Base-by-base conservation (phyloP, 495 filamentous ascomycete species). In the Letharia lupina region DNA sequence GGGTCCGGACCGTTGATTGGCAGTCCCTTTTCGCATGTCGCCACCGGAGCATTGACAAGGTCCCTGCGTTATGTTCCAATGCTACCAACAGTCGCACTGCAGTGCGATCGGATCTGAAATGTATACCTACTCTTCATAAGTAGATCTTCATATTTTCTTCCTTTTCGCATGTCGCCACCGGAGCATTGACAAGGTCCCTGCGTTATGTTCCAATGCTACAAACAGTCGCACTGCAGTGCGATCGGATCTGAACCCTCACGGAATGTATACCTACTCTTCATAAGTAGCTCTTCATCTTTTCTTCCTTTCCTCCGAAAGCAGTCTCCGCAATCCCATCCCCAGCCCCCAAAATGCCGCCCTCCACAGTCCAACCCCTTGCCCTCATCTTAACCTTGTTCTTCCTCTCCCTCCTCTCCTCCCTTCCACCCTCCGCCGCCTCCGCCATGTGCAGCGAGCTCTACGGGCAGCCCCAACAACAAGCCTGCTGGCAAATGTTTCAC, bases 121-220 rank as follows among this genome's bases (percentile, higher is more conserved):
- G 6, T 28, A 2, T 50, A 28, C 20, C 2, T 48, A 48, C 45
- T n/a, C 45, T n/a, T n/a, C 45, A 48, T 28, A 48, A 48, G 3
- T 9, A 48, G 2, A 3, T n/a, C n/a, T n/a, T 9, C 1, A 0
- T n/a, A 0, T n/a, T 8, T 20, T 1, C 8, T 23, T 20, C 23
- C 20, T 48, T 6, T 1, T 48, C 45, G 45, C 45, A 23, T 48
- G 20, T 48, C 45, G 45, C 45, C 20, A 48, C 45, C 20, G 20
- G 45, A 18, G 45, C 16, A 13, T 48, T n/a, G 45, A 3, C 1
- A 48, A 10, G 45, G 20, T 8, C 10, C 4, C 8, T 48, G 45
- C 45, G 4, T 23, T n/a, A 1, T 48, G 2, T 48, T 23, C 45
- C 45, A 2, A 4, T 0, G 7, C 4, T 48, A 3, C 7, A 10